Percentiles rank a stretch among this genome's conserved stretches.
phyloP scores from a whole-genome alignment of 169 alveolate genomes.

The Prorocentrum cordatum region DNA sequence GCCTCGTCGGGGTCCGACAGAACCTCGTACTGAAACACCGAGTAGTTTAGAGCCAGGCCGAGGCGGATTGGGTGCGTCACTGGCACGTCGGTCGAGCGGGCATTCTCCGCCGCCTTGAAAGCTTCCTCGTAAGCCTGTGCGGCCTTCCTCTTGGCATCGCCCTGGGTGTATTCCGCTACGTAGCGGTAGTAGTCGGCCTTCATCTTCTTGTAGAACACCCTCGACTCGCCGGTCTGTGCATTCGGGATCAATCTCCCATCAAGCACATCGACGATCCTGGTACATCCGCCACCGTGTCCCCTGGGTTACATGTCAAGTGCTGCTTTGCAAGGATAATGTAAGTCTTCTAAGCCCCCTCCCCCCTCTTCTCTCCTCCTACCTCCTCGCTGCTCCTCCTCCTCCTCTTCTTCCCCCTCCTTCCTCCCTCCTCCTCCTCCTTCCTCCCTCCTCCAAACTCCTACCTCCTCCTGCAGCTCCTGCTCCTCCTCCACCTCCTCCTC shows the following conservation, averaged over 20 bases:
- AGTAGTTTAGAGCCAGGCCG: conserved; percentile 92
- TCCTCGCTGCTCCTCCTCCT: too few relatives aligned
- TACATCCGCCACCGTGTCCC: conserved; percentile 85
- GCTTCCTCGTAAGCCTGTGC: conserved; percentile 92
- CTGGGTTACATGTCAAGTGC: too few relatives aligned
- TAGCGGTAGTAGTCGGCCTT: conserved; percentile 97
- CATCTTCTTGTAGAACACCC: conserved; percentile 92
- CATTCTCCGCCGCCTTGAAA: conserved; percentile 84
- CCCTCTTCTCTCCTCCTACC: too few relatives aligned
- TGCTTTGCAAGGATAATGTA: too few relatives aligned
- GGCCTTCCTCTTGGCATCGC: conserved; percentile 85
- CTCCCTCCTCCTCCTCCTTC: too few relatives aligned
- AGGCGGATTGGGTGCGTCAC: conserved; percentile 91
- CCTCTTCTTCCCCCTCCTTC: too few relatives aligned
- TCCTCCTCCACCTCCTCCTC: too few relatives aligned
- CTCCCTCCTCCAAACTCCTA: too few relatives aligned
- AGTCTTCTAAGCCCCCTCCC: too few relatives aligned
- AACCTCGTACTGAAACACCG: conserved; percentile 94
- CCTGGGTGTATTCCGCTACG: conserved; percentile 91
- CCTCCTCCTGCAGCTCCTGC: too few relatives aligned
- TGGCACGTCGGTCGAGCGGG: conserved; percentile 74
- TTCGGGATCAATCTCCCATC: conserved; percentile 80
- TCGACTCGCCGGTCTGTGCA: conserved; percentile 77
- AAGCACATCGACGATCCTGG: conserved; percentile 82
- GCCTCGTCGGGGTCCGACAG: conserved; percentile 92